Conservation (phyloP, 768 basidiomycete species). For the Udeniomyces megalosporus region DNA sequence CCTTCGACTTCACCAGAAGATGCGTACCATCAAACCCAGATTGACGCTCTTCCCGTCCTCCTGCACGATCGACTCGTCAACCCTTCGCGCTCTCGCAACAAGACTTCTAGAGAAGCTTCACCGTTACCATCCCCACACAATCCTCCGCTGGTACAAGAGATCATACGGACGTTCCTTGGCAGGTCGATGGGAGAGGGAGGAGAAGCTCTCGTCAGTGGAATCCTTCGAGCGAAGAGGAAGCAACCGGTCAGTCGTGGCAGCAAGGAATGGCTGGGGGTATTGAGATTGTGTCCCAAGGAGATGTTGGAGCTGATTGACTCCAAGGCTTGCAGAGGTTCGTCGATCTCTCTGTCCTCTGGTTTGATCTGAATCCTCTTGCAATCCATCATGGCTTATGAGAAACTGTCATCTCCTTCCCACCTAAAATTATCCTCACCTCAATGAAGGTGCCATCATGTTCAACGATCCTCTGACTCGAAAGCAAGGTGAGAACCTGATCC, state of each 20-base stretch:
- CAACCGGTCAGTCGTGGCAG: neutral
- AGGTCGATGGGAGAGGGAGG: slow-evolving; percentile 38
- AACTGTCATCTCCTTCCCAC: neutral
- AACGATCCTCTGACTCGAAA: slow-evolving; percentile 54
- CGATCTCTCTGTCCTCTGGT: slow-evolving; percentile 10
- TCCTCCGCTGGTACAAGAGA: slow-evolving; percentile 46
- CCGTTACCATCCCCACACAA: too few relatives aligned
- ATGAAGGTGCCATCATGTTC: slow-evolving; percentile 99
- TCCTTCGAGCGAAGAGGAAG: neutral
- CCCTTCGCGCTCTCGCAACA: too few relatives aligned
- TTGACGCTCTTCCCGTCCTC: slow-evolving; percentile 50
- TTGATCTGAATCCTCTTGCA: too few relatives aligned
- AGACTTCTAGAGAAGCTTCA: too few relatives aligned
- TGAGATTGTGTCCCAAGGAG: slow-evolving; percentile 67
- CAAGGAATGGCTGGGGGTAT: slow-evolving; percentile 47
- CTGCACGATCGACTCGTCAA: slow-evolving; percentile 43
- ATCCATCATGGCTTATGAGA: too few relatives aligned
- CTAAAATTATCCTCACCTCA: neutral
- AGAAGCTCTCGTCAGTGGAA: slow-evolving; percentile 18
- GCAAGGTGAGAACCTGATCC: slow-evolving; percentile 57
- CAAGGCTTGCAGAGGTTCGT: slow-evolving; percentile 80
- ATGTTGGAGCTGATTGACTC: slow-evolving; percentile 78
- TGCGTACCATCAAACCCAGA: slow-evolving; percentile 38
- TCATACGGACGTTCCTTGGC: slow-evolving; percentile 57
- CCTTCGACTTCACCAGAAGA: too few relatives aligned